A percentile compares a stretch with the other conserved stretches of the same genome.
These are phyloP conservation scores for Xerocomus spinulosus DNA, from an alignment of 768 basidiomycete genomes.

Conservation along the genomic window DNA sequence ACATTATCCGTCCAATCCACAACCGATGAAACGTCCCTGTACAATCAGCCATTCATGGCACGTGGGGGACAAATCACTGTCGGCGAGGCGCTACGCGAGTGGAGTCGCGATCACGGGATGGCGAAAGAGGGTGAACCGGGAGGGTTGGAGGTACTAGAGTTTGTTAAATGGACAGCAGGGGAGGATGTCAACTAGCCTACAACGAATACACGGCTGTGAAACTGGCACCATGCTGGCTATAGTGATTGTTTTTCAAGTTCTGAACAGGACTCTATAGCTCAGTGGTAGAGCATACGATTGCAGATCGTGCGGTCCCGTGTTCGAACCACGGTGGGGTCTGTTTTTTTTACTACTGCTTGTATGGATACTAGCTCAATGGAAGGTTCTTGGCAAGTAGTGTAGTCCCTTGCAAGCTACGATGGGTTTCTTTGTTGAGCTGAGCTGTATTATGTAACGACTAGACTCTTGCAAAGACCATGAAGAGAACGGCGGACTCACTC, in stretches of 20 bases:
- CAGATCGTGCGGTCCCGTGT: constrained; percentile 57
- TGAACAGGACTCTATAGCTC: constrained; percentile 30
- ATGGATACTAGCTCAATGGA: too few species aligned
- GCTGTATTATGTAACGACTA: too few species aligned
- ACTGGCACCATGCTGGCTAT: too few species aligned
- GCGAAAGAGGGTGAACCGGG: constrained; percentile 28
- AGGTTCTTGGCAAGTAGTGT: too few species aligned
- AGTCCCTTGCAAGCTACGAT: too few species aligned
- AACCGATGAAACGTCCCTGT: constrained; percentile 52
- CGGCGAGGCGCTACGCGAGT: constrained; percentile 38
- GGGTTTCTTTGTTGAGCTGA: too few species aligned
- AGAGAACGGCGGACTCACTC: constrained; percentile 35
- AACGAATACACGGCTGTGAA: too few species aligned
- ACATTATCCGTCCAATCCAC: constrained; percentile 46
- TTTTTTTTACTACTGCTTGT: neutral
- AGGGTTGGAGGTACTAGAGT: constrained; percentile 42
- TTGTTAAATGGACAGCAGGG: constrained; percentile 63
- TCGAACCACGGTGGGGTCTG: constrained; percentile 47
- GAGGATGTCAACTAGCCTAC: constrained; percentile 33
- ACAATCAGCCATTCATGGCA: constrained; percentile 72
- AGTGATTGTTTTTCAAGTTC: constrained; percentile 23
- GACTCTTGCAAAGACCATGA: too few species aligned
- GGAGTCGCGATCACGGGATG: constrained; percentile 51
- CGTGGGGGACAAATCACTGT: constrained; percentile 51
- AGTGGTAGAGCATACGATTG: constrained; percentile 59